Evolutionary conservation across 108 stramenopile species (phyloP).

Genomic region (Pseudonitzschia pungens): DNA sequence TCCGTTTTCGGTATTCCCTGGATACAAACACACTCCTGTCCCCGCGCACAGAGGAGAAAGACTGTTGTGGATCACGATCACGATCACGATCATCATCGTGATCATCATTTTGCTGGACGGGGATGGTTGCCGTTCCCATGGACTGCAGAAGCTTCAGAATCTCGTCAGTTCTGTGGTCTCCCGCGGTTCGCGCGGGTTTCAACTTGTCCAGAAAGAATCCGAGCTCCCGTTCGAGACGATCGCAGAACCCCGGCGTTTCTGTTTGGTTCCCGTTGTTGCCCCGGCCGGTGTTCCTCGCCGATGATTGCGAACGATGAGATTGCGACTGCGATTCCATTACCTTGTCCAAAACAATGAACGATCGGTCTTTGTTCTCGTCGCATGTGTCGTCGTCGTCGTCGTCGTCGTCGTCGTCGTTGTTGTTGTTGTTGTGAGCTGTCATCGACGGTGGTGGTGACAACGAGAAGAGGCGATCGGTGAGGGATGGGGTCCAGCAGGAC

Average conservation of each 20-base stretch:
- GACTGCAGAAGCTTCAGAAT: slow-evolving; percentile 17
- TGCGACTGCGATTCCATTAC: slow-evolving; percentile 1
- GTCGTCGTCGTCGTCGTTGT: background rate
- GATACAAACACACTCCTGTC: slow-evolving; percentile 51
- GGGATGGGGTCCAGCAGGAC: slow-evolving; percentile 5
- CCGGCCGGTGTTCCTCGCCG: background rate
- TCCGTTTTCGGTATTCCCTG: slow-evolving; percentile 29
- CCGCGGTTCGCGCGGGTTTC: slow-evolving; percentile 28
- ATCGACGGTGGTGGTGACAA: too few species aligned
- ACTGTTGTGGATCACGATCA: too few species aligned
- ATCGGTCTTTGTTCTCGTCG: background rate
- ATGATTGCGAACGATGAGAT: too few species aligned
- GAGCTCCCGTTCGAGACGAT: slow-evolving; percentile 20
- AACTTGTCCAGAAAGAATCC: slow-evolving; percentile 24
- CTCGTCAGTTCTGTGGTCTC: slow-evolving; percentile 37
- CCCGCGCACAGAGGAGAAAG: slow-evolving; percentile 29
- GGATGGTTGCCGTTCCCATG: background rate
- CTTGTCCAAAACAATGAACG: slow-evolving; percentile 5
- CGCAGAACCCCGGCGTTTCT: slow-evolving; percentile 4
- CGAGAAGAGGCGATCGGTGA: slow-evolving; percentile 7
- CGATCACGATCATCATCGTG: too few species aligned
- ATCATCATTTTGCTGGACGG: background rate
- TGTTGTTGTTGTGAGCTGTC: background rate
- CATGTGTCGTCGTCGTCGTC: background rate
- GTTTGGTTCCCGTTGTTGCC: background rate